Conservation (phyloP, 2,329 filamentous ascomycete species). For the Fusarium drepaniforme region DNA sequence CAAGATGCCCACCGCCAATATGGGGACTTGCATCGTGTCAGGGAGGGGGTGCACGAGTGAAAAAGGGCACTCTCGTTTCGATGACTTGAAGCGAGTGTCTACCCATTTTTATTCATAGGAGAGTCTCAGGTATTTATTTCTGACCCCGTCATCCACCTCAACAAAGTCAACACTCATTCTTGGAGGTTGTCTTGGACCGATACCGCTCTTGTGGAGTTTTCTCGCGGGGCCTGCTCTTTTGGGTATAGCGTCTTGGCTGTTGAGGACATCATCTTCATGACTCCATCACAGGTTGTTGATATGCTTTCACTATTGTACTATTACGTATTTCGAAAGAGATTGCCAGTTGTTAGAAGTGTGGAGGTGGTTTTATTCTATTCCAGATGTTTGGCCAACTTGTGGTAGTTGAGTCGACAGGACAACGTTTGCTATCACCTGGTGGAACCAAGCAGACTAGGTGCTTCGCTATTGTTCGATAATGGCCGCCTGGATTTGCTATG, state of each 20-base stretch:
- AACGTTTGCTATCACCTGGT: too few species aligned
- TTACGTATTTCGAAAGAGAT: too few species aligned
- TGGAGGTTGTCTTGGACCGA: not conserved
- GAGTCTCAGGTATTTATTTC: not conserved
- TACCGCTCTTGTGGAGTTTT: slow-evolving; percentile 3
- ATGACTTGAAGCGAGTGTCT: too few species aligned
- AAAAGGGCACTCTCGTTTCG: not conserved
- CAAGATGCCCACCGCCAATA: not conserved
- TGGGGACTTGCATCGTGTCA: not conserved
- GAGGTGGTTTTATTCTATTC: too few species aligned
- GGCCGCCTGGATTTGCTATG: too few species aligned
- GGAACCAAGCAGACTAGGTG: too few species aligned
- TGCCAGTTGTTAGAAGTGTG: too few species aligned
- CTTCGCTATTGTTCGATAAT: too few species aligned
- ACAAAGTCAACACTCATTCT: not conserved
- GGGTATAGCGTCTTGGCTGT: not conserved
- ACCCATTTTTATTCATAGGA: too few species aligned
- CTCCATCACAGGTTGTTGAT: not conserved
- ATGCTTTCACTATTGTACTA: not conserved
- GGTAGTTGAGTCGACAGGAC: too few species aligned
- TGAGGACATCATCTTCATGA: not conserved
- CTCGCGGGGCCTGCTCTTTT: slow-evolving; percentile 3
- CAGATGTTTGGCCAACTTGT: too few species aligned
- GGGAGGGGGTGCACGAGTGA: not conserved
- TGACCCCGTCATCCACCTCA: not conserved